phyloP scores from a whole-genome alignment of 2,329 filamentous ascomycete species.

The Hymenoscyphus repandus region DNA sequence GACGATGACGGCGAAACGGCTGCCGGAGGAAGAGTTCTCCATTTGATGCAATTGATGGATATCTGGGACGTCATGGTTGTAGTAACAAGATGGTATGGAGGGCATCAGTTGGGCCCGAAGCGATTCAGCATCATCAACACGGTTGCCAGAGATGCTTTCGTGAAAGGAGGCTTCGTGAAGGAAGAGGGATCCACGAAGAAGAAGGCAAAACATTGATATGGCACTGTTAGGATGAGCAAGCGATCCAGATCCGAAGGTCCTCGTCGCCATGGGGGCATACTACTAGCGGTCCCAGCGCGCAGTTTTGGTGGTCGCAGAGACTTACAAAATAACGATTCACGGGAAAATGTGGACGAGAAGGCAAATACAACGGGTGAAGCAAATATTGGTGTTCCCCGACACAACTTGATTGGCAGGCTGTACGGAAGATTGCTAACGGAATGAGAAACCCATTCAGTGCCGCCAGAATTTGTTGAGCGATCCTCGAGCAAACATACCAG shows the following conservation, averaged over 20 bases:
- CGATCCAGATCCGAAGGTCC: too few species aligned
- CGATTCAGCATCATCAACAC: constrained; percentile 87
- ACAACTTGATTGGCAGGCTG: too few species aligned
- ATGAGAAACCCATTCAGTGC: too few species aligned
- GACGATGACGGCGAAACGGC: constrained; percentile 96
- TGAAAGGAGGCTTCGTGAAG: constrained; percentile 66
- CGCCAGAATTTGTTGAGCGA: background rate
- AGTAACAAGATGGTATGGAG: constrained; percentile 93
- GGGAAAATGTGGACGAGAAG: too few species aligned
- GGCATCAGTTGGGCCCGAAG: constrained; percentile 80
- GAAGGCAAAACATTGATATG: constrained; percentile 27
- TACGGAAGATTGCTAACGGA: too few species aligned
- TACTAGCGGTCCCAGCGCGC: too few species aligned
- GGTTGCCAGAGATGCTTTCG: constrained; percentile 76
- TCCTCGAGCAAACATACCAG: constrained; percentile 6
- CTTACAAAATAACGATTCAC: too few species aligned
- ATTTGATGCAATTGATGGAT: constrained; percentile 92
- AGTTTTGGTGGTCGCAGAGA: too few species aligned
- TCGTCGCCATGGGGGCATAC: too few species aligned
- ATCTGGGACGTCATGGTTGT: constrained; percentile 91
- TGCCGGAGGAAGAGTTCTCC: constrained; percentile 77
- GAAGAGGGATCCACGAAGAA: constrained; percentile 44
- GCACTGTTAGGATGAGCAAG: background rate
- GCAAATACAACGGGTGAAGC: too few species aligned
- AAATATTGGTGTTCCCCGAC: too few species aligned